Evolutionary conservation across 1,284 basidiomycete genomes (phyloP).

Genomic region (Cutaneotrichosporon sp.): DNA sequence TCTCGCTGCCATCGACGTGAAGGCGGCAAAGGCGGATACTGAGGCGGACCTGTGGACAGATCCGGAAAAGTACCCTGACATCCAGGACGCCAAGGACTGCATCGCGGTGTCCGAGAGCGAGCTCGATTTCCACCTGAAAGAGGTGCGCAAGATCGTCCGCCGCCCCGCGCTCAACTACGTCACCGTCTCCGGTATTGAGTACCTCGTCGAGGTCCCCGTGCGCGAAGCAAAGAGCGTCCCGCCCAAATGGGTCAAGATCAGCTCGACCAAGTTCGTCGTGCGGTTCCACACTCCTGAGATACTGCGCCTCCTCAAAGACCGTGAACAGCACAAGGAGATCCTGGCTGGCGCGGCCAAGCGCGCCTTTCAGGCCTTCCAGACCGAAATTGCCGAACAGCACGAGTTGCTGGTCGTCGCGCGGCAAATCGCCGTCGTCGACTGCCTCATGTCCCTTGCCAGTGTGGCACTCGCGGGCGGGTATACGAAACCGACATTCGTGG

Average conservation of each 20-base stretch:
- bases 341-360: conserved; percentile 61
- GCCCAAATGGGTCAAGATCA: conserved; percentile 71
- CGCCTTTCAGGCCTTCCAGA: conserved; percentile 65
- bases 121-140: conserved; percentile 68
- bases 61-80: conserved; percentile 62
- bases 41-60: conserved; percentile 73
- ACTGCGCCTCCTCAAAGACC: conserved; percentile 62
- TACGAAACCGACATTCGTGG: conserved; percentile 68
- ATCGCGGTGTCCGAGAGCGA: conserved; percentile 59
- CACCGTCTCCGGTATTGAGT: conserved; percentile 67
- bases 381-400: conserved; percentile 66
- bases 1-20: conserved; percentile 60
- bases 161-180: conserved; percentile 73
- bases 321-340: conserved; percentile 70
- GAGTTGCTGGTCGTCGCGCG: conserved; percentile 67
- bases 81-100: conserved; percentile 56
- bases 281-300: conserved; percentile 80
- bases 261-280: conserved; percentile 69
- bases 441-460: conserved; percentile 42
- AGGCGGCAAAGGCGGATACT: conserved; percentile 63
- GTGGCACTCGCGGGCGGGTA: conserved; percentile 40
- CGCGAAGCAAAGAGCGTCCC: conserved; percentile 70
- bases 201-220: conserved; percentile 70
- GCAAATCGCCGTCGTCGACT: conserved; percentile 61
- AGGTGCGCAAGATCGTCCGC: conserved; percentile 65